These are phyloP conservation scores for Kurtzmaniella natalensis DNA, from an alignment of 1,139 yeast genomes.

Conservation along the genomic window DNA sequence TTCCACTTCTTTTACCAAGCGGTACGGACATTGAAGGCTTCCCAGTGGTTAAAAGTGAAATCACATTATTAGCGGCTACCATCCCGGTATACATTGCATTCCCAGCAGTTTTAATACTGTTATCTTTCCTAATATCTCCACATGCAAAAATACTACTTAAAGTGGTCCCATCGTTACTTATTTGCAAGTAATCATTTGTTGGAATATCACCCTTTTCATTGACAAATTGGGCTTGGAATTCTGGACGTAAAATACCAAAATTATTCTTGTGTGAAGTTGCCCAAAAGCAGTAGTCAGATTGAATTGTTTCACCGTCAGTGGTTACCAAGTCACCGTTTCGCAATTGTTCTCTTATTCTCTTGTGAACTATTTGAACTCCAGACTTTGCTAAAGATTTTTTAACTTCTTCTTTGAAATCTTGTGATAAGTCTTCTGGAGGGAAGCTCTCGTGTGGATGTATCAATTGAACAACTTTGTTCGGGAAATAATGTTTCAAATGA, in stretches of 20 bases:
- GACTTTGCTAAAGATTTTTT: slow-evolving; percentile 21
- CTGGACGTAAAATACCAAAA: slow-evolving; percentile 20
- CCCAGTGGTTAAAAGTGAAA: slow-evolving; percentile 23
- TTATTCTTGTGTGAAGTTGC: slow-evolving; percentile 42
- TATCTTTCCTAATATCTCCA: slow-evolving; percentile 40
- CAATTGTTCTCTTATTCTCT: slow-evolving; percentile 23
- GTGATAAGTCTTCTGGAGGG: slow-evolving; percentile 39
- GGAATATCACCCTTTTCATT: slow-evolving; percentile 23
- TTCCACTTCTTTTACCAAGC: slow-evolving; percentile 32
- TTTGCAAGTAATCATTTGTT: slow-evolving; percentile 37
- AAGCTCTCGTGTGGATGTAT: slow-evolving; percentile 37
- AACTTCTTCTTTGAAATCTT: slow-evolving; percentile 25
- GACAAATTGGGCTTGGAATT: slow-evolving; percentile 18
- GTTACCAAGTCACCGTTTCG: slow-evolving; percentile 28
- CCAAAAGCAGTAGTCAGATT: slow-evolving; percentile 40
- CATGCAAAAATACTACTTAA: slow-evolving; percentile 29
- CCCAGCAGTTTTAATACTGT: slow-evolving; percentile 40
- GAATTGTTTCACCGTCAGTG: slow-evolving; percentile 23
- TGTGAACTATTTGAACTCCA: slow-evolving; percentile 19
- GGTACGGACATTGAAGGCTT: slow-evolving; percentile 33
- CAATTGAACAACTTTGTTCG: slow-evolving; percentile 31
- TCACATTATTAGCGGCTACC: slow-evolving; percentile 35
- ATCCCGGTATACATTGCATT: slow-evolving; percentile 47
- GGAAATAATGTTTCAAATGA: slow-evolving; percentile 34
- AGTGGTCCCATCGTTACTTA: slow-evolving; percentile 14